A percentile compares a stretch with the other conserved stretches of the same genome.
These are phyloP conservation scores for Calonectria multiphialidica DNA, from an alignment of 2,329 filamentous ascomycete species.

Conservation along the genomic window DNA sequence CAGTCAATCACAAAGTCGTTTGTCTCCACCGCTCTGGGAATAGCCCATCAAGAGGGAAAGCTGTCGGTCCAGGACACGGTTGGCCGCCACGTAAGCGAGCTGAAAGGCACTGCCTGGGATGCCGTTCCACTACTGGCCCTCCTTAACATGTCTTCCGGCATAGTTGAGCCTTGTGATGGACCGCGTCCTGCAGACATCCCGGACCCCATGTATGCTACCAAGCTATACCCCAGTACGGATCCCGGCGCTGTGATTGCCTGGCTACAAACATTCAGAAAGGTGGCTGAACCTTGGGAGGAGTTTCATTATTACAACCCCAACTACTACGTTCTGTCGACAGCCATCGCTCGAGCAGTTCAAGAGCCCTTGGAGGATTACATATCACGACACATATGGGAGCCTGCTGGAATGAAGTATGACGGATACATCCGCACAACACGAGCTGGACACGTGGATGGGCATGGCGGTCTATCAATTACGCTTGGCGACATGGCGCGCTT, in stretches of 20 bases:
- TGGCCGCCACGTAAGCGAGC: not conserved
- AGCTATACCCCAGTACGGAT: not conserved
- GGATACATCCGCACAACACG: not conserved
- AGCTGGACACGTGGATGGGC: not conserved
- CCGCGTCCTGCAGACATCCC: not conserved
- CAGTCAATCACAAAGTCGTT: not conserved
- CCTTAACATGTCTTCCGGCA: not conserved
- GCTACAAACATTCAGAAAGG: not conserved
- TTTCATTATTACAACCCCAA: conserved; percentile 5
- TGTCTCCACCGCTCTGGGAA: not conserved
- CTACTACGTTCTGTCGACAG: not conserved
- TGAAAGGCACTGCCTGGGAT: not conserved
- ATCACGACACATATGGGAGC: not conserved
- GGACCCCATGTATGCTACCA: not conserved
- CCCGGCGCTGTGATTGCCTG: not conserved
- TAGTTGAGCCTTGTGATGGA: not conserved
- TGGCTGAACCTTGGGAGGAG: not conserved
- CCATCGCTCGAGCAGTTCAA: not conserved
- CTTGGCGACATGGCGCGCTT: not conserved
- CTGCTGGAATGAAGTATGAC: conserved; percentile 1
- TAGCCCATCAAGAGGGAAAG: not conserved
- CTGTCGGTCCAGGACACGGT: not conserved
- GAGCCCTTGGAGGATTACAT: not conserved
- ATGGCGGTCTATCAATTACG: not conserved
- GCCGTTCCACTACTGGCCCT: not conserved